Percentiles rank a stretch among this genome's conserved stretches.
Conservation (phyloP, 2,329 filamentous ascomycete genomes). For the Aspergillus jensenii region DNA sequence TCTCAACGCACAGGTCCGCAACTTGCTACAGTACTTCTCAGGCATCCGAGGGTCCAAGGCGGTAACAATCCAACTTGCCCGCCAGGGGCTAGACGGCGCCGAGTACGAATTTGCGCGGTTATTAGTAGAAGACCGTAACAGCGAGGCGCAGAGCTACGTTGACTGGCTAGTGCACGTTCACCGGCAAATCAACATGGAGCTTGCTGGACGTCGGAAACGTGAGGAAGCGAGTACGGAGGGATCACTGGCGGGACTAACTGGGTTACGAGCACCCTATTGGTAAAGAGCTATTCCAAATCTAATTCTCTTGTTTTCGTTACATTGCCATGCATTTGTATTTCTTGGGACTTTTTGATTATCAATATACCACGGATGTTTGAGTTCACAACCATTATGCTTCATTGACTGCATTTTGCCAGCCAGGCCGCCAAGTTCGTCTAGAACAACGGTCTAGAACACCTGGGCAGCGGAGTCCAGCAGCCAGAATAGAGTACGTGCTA, state of each 20-base stretch:
- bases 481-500: conserved; percentile 8
- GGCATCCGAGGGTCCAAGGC: conserved; percentile 81
- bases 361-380: conserved; percentile 10
- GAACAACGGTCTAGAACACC: not conserved
- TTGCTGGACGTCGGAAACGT: conserved; percentile 52
- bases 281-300: conserved; percentile 20
- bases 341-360: conserved; percentile 10
- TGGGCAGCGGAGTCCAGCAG: not conserved
- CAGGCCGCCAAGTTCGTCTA: not conserved
- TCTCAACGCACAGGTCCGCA: conserved; percentile 90
- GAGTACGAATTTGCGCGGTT: conserved; percentile 95
- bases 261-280: conserved; percentile 49
- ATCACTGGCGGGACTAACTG: conserved; percentile 46
- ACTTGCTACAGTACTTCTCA: conserved; percentile 84
- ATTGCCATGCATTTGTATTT: conserved; percentile 10
- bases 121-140: conserved; percentile 91
- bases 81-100: conserved; percentile 89
- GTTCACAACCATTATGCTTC: not conserved
- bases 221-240: conserved; percentile 45
- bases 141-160: conserved; percentile 96
- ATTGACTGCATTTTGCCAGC: not conserved
- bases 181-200: conserved; percentile 85
- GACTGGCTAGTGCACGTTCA: conserved; percentile 98
- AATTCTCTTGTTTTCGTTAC: conserved; percentile 4
- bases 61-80: conserved; percentile 81